Evolutionary conservation across 1,284 basidiomycete genomes (phyloP), one percentile per base, ranked within the genome.

Genomic region (Rhodotorula sp.): DNA sequence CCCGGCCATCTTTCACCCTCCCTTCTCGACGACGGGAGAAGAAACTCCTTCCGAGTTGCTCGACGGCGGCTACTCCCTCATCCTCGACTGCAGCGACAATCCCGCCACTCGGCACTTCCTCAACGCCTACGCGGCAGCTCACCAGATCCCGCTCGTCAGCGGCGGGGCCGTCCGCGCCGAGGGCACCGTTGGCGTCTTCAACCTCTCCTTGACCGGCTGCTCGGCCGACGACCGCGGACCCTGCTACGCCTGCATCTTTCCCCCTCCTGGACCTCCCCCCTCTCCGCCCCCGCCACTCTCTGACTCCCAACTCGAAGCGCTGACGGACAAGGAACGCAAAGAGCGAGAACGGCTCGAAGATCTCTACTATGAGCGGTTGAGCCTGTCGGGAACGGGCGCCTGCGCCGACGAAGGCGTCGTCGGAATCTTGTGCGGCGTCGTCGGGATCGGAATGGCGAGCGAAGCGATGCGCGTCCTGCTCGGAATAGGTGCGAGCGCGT

Each of bases 11-110:
- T 71, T 72, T 48, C 66, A 67, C 60, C 45, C 44, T 17, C 30
- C 64, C 4, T 14, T 10, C 15, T 60, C 60, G 0, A 44, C 59
- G 15, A n/a, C 89, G 6, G 92, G 91, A 73, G 89, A 91, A 0
- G 3, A 26, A 17, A 12, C 53, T n/a, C 46, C 20, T 24, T 70
- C 86, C 20, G 67, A 80, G 6, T 10, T 75, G 79, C 7, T 79
- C 83, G 3, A 90, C 90, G 78, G 88, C 91, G 12, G 30, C 2
- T 74, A 64, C 55, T 10, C 37, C 78, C 81, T 97, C 55, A 85
- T 98, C 60, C 84, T 99, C 22, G 96, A 99, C 82, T 98, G 95
- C 82, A 97, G 93, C 4, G 95, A 99, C 81, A 95, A 96, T 73
- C 88, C 90, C 4, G 86, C 89, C 6, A 95, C 93, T 0, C 89